Evolutionary conservation across 1,284 basidiomycete species (phyloP).

Genomic region (Boletus chippewaensis): DNA sequence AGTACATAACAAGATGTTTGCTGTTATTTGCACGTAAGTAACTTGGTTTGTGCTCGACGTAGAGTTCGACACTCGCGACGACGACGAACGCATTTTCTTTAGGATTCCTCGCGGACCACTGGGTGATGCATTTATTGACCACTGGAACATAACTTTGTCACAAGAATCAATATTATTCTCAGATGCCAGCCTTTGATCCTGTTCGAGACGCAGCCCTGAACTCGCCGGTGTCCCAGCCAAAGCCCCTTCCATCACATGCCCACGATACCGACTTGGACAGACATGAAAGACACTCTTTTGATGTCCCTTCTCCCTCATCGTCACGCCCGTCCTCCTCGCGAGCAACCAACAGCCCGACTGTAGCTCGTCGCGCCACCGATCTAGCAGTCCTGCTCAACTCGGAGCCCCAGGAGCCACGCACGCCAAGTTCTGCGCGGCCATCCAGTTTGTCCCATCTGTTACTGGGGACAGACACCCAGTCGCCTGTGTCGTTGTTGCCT

Average conservation of each 20-base stretch:
- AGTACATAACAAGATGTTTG: neutral
- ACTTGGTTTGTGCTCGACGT: neutral
- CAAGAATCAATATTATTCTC: slow-evolving; percentile 1
- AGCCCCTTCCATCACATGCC: slow-evolving; percentile 24
- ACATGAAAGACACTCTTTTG: slow-evolving; percentile 27
- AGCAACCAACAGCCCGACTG: slow-evolving; percentile 39
- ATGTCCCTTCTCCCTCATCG: slow-evolving; percentile 31
- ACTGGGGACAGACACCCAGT: slow-evolving; percentile 31
- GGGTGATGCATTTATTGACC: slow-evolving; percentile 16
- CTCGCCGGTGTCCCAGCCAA: slow-evolving; percentile 43
- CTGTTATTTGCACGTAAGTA: slow-evolving; percentile 1
- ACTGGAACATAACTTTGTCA: slow-evolving; percentile 1
- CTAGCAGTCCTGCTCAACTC: slow-evolving; percentile 65
- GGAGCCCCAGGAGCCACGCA: slow-evolving; percentile 39
- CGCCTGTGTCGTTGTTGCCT: slow-evolving; percentile 11
- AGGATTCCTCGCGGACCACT: neutral
- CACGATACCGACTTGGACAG: slow-evolving; percentile 28
- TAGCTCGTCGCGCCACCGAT: slow-evolving; percentile 58
- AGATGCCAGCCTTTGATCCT: slow-evolving; percentile 77
- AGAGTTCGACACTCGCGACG: slow-evolving; percentile 5
- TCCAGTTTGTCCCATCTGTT: slow-evolving; percentile 49
- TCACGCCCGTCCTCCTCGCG: slow-evolving; percentile 32
- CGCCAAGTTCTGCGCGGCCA: slow-evolving; percentile 37
- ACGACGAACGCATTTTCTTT: slow-evolving; percentile 1
- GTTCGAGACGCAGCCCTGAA: slow-evolving; percentile 75